Evolutionary conservation across 2,329 filamentous ascomycete species (phyloP).

Genomic region (Fusarium sambucinum): DNA sequence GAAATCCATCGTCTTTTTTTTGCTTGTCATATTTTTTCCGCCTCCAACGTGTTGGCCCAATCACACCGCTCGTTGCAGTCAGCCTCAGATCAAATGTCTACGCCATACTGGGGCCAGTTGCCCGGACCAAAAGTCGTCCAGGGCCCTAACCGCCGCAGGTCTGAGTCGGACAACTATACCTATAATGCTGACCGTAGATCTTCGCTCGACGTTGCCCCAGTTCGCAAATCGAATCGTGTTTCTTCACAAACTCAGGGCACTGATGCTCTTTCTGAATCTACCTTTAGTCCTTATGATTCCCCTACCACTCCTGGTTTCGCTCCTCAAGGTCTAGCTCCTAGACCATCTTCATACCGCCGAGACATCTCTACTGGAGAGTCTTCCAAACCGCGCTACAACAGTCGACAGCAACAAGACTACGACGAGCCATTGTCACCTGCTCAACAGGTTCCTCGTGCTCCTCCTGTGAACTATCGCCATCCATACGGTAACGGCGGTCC

Average conservation of each 20-base stretch:
- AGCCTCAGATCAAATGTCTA: constrained; percentile 56
- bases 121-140: constrained; percentile 60
- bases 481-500: constrained; percentile 54
- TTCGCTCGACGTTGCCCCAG: constrained; percentile 54
- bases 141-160: constrained; percentile 54
- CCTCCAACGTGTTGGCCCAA: constrained; percentile 42
- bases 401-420: constrained; percentile 53
- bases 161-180: constrained; percentile 49
- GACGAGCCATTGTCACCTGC: constrained; percentile 57
- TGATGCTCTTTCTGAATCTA: constrained; percentile 68
- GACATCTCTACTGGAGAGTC: constrained; percentile 55
- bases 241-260: constrained; percentile 69
- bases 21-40: constrained; percentile 18
- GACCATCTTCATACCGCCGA: constrained; percentile 69
- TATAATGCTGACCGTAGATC: constrained; percentile 51
- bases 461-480: constrained; percentile 68
- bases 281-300: constrained; percentile 68
- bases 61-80: constrained; percentile 41
- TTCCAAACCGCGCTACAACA: constrained; percentile 59
- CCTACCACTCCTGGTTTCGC: constrained; percentile 65
- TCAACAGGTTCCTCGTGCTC: constrained; percentile 71
- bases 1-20: constrained; percentile 22
- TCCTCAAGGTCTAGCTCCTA: constrained; percentile 66
- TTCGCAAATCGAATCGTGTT: constrained; percentile 62
- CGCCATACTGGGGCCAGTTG: constrained; percentile 71